These are phyloP conservation scores for Punica granatum DNA, from an alignment of 345 rosid genomes.

Conservation along the genomic window DNA sequence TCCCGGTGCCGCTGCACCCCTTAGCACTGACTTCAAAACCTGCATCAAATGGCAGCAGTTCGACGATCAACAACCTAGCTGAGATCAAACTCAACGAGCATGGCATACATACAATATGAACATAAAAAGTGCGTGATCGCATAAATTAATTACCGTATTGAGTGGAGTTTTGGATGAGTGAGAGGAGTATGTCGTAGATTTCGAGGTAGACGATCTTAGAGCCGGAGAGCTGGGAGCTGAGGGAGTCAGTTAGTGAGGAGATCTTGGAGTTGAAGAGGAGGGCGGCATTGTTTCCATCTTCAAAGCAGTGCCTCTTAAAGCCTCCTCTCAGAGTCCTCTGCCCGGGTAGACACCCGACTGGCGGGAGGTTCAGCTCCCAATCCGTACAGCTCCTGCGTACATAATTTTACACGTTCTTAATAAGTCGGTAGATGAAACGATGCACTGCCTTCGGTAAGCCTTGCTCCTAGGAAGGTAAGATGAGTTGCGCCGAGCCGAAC, in stretches of 20 bases:
- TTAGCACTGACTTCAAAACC: slow-evolving; percentile 43
- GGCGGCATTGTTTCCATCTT: slow-evolving; percentile 39
- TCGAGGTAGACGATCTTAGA: slow-evolving; percentile 35
- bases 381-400: slow-evolving; percentile 40
- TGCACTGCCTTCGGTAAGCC: no score
- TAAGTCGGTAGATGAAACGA: no score
- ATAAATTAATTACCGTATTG: slow-evolving; percentile 32
- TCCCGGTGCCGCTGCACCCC: slow-evolving; percentile 81
- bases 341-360: slow-evolving; percentile 66
- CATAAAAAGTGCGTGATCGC: not conserved
- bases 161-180: slow-evolving; percentile 35
- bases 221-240: slow-evolving; percentile 18
- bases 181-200: slow-evolving; percentile 21
- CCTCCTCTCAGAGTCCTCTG: slow-evolving; percentile 70
- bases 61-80: no score
- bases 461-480: no score
- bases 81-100: no score
- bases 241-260: slow-evolving; percentile 17
- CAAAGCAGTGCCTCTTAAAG: slow-evolving; percentile 33
- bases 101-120: no score
- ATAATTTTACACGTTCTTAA: not conserved
- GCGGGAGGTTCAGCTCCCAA: slow-evolving; percentile 58
- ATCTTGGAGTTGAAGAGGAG: slow-evolving; percentile 50
- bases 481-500: no score
- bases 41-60: slow-evolving; percentile 2